These are phyloP conservation scores for Lecanicillium sp. DNA, from an alignment of 2,329 filamentous ascomycete species.

Conservation along the genomic window DNA sequence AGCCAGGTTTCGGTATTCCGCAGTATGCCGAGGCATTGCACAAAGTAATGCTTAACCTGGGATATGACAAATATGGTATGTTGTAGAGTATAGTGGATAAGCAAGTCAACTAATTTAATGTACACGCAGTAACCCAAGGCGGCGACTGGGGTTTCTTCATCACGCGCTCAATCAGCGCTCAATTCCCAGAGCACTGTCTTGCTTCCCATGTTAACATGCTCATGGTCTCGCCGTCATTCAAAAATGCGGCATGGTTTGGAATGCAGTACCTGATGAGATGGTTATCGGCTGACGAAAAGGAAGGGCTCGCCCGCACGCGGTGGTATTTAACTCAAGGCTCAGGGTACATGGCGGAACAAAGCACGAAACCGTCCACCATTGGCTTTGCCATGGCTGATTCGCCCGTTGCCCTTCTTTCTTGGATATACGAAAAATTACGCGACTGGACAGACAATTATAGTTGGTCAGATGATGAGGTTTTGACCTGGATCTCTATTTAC, in stretches of 20 bases:
- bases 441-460: conserved; percentile 67
- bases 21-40: conserved; percentile 49
- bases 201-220: conserved; percentile 46
- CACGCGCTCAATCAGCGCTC: conserved; percentile 49
- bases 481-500: conserved; percentile 70
- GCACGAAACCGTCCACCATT: conserved; percentile 66
- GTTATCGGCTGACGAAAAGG: conserved; percentile 35
- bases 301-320: conserved; percentile 40
- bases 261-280: conserved; percentile 3
- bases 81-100: neutral
- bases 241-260: conserved; percentile 24
- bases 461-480: conserved; percentile 69
- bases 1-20: conserved; percentile 21
- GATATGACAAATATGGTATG: conserved; percentile 36
- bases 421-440: conserved; percentile 76
- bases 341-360: conserved; percentile 25
- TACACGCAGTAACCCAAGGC: conserved; percentile 39
- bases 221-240: conserved; percentile 38
- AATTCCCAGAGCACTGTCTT: conserved; percentile 49
- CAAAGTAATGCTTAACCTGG: conserved; percentile 60
- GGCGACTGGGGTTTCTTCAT: conserved; percentile 64
- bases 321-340: conserved; percentile 52
- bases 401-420: conserved; percentile 63
- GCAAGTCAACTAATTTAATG: conserved; percentile 14
- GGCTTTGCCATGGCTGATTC: conserved; percentile 62